Conservation (phyloP, 176 grass and related monocot species). For the Aegilops tauschii region DNA sequence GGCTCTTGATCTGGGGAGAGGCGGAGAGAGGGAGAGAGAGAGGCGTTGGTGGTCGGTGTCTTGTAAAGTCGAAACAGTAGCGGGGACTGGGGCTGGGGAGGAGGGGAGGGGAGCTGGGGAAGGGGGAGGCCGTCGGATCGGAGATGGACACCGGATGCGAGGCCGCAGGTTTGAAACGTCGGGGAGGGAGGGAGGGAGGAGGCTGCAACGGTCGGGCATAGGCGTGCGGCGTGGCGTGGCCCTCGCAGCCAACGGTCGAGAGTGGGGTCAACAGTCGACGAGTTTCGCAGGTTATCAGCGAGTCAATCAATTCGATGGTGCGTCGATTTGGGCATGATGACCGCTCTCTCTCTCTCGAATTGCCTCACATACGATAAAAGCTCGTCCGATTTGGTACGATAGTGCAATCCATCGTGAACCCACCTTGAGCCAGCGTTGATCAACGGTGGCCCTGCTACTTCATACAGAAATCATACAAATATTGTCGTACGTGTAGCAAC, state of each 20-base stretch:
- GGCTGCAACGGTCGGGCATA: conserved; percentile 48
- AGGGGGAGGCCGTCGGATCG: conserved; percentile 38
- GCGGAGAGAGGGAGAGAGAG: background rate
- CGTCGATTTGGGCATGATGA: background rate
- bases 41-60: background rate
- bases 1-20: conserved; percentile 28
- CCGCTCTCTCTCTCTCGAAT: background rate
- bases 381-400: too few relatives aligned
- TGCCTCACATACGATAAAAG: too few relatives aligned
- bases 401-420: too few relatives aligned
- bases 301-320: background rate
- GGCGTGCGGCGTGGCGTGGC: too few relatives aligned
- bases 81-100: background rate
- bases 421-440: too few relatives aligned
- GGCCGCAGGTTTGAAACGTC: conserved; percentile 30
- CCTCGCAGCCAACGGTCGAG: conserved; percentile 39
- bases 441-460: too few relatives aligned
- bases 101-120: background rate
- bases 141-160: conserved; percentile 37
- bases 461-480: too few relatives aligned
- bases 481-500: too few relatives aligned
- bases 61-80: conserved; percentile 18
- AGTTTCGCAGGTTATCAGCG: background rate
- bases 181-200: conserved; percentile 28
- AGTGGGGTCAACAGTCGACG: background rate